Percentiles rank a stretch among this genome's conserved stretches.
Conservation (phyloP, 2,329 filamentous ascomycete genomes). For the Plectosphaerella plurivora region DNA sequence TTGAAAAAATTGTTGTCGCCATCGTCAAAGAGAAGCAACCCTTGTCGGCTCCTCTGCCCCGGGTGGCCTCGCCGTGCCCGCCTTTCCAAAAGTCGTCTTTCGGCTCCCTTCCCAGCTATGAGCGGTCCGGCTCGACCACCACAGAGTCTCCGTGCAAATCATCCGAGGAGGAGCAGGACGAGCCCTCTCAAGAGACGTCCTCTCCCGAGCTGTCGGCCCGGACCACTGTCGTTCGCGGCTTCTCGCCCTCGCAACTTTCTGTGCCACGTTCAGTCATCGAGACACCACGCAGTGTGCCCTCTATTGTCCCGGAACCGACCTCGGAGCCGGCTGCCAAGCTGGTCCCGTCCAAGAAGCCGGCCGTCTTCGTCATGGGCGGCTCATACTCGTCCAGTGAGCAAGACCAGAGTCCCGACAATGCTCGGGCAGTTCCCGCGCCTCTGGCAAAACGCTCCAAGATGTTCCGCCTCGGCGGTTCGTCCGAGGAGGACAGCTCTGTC, state of each 20-base stretch:
- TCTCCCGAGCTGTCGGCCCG: constrained; percentile 46
- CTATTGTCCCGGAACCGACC: constrained; percentile 57
- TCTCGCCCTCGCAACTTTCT: constrained; percentile 70
- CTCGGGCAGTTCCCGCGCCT: constrained; percentile 26
- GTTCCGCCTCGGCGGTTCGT: constrained; percentile 54
- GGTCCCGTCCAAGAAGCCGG: constrained; percentile 61
- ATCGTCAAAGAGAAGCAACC: constrained; percentile 85
- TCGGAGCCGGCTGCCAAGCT: constrained; percentile 57
- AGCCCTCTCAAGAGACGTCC: constrained; percentile 26
- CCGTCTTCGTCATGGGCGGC: constrained; percentile 68
- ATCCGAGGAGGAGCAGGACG: constrained; percentile 51
- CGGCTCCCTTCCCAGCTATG: constrained; percentile 22
- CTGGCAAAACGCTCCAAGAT: constrained; percentile 29
- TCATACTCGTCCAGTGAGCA: constrained; percentile 71
- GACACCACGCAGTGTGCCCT: constrained; percentile 43
- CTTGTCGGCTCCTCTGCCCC: constrained; percentile 50
- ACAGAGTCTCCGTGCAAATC: constrained; percentile 51
- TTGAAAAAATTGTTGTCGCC: constrained; percentile 90
- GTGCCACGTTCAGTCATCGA: constrained; percentile 38
- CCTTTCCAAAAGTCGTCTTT: constrained; percentile 43
- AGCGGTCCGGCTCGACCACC: constrained; percentile 39
- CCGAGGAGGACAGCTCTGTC: constrained; percentile 77
- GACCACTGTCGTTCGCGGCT: constrained; percentile 74
- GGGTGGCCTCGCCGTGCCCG: constrained; percentile 27
- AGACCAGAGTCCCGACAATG: constrained; percentile 43